A percentile compares a stretch with the other conserved stretches of the same genome.
Conservation (phyloP, 805 yeast genomes). For the Starmerella bombi region DNA sequence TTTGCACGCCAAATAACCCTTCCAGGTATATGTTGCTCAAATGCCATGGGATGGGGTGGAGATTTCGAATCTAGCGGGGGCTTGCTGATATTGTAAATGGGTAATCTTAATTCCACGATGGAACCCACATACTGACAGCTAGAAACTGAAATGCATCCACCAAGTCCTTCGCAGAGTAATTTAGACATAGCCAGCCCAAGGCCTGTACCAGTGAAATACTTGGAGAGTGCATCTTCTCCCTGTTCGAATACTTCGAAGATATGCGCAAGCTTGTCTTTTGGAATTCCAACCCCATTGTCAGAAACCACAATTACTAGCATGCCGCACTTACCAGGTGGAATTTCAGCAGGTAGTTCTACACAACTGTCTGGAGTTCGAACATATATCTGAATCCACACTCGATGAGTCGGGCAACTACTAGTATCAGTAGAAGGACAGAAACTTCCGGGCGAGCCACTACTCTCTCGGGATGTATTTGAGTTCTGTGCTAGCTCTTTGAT, state of each 20-base stretch:
- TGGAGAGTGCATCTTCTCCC: slow-evolving; percentile 84
- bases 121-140: slow-evolving; percentile 22
- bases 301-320: slow-evolving; percentile 53
- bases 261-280: slow-evolving; percentile 58
- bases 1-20: neutral
- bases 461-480: neutral
- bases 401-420: neutral
- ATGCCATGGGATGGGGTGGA: neutral
- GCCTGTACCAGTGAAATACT: slow-evolving; percentile 93
- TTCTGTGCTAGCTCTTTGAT: neutral
- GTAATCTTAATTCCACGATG: slow-evolving; percentile 14
- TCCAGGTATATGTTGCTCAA: neutral
- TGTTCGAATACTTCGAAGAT: slow-evolving; percentile 94
- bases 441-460: neutral
- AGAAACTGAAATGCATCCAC: slow-evolving; percentile 48
- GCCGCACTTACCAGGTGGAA: neutral
- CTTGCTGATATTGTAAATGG: slow-evolving; percentile 7
- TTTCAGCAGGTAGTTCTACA: neutral
- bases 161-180: slow-evolving; percentile 79
- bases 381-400: neutral
- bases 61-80: neutral
- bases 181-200: slow-evolving; percentile 79
- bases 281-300: slow-evolving; percentile 92
- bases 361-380: neutral
- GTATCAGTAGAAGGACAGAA: too few relatives aligned